Evolutionary conservation across 2,329 filamentous ascomycete species (phyloP).

Genomic region (Exophiala oligosperma): DNA sequence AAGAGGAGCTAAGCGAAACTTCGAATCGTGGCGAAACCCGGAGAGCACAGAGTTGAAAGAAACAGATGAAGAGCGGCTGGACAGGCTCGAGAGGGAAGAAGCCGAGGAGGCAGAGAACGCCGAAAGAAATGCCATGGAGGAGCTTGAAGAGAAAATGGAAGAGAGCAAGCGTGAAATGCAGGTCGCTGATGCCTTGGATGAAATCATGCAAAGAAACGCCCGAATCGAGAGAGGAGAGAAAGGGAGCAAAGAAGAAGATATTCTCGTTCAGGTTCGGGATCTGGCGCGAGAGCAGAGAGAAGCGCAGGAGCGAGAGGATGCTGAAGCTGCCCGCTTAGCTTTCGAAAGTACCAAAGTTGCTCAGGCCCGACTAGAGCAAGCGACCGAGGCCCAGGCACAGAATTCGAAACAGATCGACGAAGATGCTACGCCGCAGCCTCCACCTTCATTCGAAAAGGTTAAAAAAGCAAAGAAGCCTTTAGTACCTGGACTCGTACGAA

Average conservation of each 20-base stretch:
- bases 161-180: conserved; percentile 96
- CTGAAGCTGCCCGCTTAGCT: conserved; percentile 74
- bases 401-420: conserved; percentile 31
- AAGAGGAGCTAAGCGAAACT: conserved; percentile 84
- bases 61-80: conserved; percentile 82
- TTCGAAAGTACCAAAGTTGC: conserved; percentile 66
- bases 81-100: conserved; percentile 77
- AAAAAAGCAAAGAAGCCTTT: conserved; percentile 88
- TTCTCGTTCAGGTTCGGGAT: conserved; percentile 57
- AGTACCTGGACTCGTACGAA: conserved; percentile 74
- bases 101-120: conserved; percentile 62
- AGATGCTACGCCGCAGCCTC: conserved; percentile 37
- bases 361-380: conserved; percentile 54
- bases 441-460: conserved; percentile 70
- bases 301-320: conserved; percentile 76
- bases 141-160: conserved; percentile 87
- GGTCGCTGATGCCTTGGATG: conserved; percentile 91
- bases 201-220: conserved; percentile 90
- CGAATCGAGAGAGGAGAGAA: conserved; percentile 75
- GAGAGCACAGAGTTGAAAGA: conserved; percentile 63
- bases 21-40: conserved; percentile 81
- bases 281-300: conserved; percentile 60
- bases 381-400: conserved; percentile 46
- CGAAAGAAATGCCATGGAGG: conserved; percentile 89
- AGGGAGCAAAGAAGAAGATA: conserved; percentile 60